A percentile compares a stretch with the other conserved stretches of the same genome.
phyloP scores from a whole-genome alignment of 371 early-diverging fungal species.

The Actinomortierella ambigua region DNA sequence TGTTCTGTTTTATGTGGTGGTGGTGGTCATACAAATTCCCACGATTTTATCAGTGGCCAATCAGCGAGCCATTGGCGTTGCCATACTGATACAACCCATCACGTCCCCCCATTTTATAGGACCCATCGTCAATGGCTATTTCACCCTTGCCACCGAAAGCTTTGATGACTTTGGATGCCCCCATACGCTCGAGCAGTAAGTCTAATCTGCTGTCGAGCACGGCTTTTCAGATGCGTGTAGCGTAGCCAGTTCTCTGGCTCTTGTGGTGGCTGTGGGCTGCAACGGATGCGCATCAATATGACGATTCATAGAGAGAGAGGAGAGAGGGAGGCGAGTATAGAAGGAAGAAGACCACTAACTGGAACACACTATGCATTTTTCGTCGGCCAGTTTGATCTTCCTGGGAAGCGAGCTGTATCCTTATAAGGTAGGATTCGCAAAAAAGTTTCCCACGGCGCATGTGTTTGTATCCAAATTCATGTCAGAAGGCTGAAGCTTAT shows the following conservation, averaged over 20 bases:
- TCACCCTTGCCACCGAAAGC: slow-evolving; percentile 68
- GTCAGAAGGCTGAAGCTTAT: too few species aligned
- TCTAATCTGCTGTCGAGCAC: not conserved
- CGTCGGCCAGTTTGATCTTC: slow-evolving; percentile 68
- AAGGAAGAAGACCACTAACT: too few species aligned
- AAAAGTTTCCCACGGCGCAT: too few species aligned
- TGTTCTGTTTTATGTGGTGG: not conserved
- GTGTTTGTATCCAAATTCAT: too few species aligned
- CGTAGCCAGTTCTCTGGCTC: too few species aligned
- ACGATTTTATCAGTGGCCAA: not conserved
- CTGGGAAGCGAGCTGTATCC: slow-evolving; percentile 72
- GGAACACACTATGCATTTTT: too few species aligned
- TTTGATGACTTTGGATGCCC: slow-evolving; percentile 74
- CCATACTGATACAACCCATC: too few species aligned
- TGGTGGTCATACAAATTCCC: not conserved
- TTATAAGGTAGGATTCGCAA: slow-evolving; percentile 54
- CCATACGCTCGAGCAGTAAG: slow-evolving; percentile 75
- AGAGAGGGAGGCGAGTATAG: too few species aligned
- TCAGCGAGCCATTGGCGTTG: not conserved
- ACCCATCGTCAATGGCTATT: slow-evolving; percentile 70
- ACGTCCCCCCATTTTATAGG: slow-evolving; percentile 38
- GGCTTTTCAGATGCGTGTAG: not conserved
- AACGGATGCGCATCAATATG: too few species aligned
- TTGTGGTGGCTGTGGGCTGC: too few species aligned
- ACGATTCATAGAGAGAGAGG: too few species aligned